Base-by-base conservation (phyloP, 2,329 filamentous ascomycete species). In the Epichloe typhina region DNA sequence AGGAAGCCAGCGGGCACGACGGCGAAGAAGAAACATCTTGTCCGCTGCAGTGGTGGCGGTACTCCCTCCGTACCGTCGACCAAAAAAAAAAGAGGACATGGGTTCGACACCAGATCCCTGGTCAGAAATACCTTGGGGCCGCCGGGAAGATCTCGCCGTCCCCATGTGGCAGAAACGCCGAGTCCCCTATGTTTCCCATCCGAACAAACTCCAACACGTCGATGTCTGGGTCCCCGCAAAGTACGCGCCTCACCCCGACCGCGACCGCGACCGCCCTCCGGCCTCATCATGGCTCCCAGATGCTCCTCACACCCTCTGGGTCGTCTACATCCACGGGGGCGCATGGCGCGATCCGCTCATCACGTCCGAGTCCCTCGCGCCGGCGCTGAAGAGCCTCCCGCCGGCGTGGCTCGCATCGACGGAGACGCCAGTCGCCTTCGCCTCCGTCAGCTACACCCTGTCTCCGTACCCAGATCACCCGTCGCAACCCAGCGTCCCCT, bases 311-410 rank as follows among this genome's bases (percentile, higher is more conserved):
- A 44, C 50, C 15, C 46, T 52, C n/a, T 58, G 56, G 57, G 15
- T 59, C 39, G 50, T 59, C 9, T 57, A 56, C 49, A 54, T 61
- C 48, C 59, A 61, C 49, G 59, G 59, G n/a, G 59, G 59, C 33
- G 59, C 59, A 6, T 61, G 58, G 59, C 52, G 58, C 3, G 58
- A 61, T 44, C 59, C 59, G n/a, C 54, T 57, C 19, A 50, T 56
- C 19, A 53, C 56, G 21, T 53, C 56, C 5, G 47, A 48, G 3
- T 51, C 54, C 5, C 38, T 58, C 15, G 33, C 6, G 23, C 52
- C 50, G 7, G 31, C 50, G 21, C 44, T 54, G 3, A 50, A 47
- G 21, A 36, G 31, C 13, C 50, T 54, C n/a, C 15, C 52, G 23
- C 33, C 49, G 11, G 37, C 41, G 8, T 45, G 46, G 38, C 26